phyloP scores from a whole-genome alignment of 306 rosid species.

The Abrus precatorius region DNA sequence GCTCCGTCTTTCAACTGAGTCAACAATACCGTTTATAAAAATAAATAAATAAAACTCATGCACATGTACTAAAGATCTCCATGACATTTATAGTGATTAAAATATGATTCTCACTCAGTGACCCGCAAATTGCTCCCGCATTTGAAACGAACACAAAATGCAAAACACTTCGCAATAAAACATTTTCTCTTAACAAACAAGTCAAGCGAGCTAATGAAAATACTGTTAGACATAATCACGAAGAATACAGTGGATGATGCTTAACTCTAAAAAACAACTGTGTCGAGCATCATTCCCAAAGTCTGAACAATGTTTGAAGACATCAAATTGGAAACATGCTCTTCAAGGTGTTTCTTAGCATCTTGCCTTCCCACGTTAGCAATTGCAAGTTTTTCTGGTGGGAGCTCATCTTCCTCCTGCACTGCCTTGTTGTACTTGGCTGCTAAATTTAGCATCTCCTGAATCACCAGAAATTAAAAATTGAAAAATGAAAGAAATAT shows the following conservation, averaged over 20 bases:
- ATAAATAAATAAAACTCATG: constrained; percentile 2
- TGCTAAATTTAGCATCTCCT: constrained; percentile 90
- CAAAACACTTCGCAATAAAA: not conserved
- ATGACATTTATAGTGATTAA: constrained; percentile 5
- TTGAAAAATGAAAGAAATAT: not conserved
- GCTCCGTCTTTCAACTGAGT: not conserved
- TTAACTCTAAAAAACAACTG: constrained; percentile 78
- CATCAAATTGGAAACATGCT: constrained; percentile 93
- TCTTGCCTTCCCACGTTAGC: constrained; percentile 68
- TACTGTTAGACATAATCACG: not conserved
- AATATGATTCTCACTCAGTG: not conserved
- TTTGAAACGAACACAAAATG: constrained; percentile 33
- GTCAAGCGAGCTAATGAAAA: constrained; percentile 9
- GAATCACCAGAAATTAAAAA: constrained; percentile 36
- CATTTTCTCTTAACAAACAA: constrained; percentile 15
- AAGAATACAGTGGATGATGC: constrained; percentile 4
- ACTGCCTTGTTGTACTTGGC: constrained; percentile 91
- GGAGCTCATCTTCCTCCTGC: constrained; percentile 93
- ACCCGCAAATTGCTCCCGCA: constrained; percentile 22
- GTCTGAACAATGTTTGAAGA: constrained; percentile 94
- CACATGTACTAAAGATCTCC: not conserved
- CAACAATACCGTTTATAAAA: not conserved
- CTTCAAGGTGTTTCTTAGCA: constrained; percentile 97
- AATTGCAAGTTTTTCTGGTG: constrained; percentile 90
- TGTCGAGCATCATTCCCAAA: constrained; percentile 92